A percentile compares a stretch with the other conserved stretches of the same genome.
Conservation (phyloP, 768 basidiomycete species). For the Collybiopsis confluens region DNA sequence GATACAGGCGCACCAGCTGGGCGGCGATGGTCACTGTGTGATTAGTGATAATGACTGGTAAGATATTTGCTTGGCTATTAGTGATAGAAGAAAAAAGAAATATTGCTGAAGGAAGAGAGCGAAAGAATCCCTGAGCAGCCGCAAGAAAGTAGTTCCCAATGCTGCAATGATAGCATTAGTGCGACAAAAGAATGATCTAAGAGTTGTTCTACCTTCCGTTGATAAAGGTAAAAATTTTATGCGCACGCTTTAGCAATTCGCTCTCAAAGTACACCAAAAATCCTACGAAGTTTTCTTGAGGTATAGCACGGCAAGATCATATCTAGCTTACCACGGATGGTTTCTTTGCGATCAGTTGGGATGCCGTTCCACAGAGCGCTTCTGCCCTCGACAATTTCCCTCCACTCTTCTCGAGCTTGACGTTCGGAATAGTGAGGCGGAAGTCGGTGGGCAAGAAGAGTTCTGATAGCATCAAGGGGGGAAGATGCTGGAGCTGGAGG, state of each 20-base stretch:
- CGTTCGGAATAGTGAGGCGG: constrained; percentile 63
- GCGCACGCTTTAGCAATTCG: constrained; percentile 81
- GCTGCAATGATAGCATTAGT: constrained; percentile 27
- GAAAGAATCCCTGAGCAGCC: constrained; percentile 85
- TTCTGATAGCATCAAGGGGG: constrained; percentile 68
- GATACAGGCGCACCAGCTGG: constrained; percentile 53
- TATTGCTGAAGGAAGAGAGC: constrained; percentile 89
- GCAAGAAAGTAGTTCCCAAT: constrained; percentile 91
- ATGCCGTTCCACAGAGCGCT: constrained; percentile 81
- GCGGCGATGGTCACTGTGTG: constrained; percentile 95
- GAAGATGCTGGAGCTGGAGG: constrained; percentile 56
- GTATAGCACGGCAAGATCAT: not conserved
- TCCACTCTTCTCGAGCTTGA: constrained; percentile 86
- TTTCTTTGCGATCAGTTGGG: constrained; percentile 86
- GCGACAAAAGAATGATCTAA: not conserved
- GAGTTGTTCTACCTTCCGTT: constrained; percentile 66
- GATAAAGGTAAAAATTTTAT: constrained; percentile 91
- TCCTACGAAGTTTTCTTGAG: constrained; percentile 38
- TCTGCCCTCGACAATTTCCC: constrained; percentile 85
- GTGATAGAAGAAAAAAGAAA: constrained; percentile 93
- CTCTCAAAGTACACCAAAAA: constrained; percentile 92
- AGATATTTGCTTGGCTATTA: constrained; percentile 78
- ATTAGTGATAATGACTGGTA: constrained; percentile 90
- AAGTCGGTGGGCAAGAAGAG: constrained; percentile 76
- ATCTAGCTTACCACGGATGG: constrained; percentile 67